phyloP scores from a whole-genome alignment of 2,329 filamentous ascomycete genomes.

The Parafenestella ontariensis region DNA sequence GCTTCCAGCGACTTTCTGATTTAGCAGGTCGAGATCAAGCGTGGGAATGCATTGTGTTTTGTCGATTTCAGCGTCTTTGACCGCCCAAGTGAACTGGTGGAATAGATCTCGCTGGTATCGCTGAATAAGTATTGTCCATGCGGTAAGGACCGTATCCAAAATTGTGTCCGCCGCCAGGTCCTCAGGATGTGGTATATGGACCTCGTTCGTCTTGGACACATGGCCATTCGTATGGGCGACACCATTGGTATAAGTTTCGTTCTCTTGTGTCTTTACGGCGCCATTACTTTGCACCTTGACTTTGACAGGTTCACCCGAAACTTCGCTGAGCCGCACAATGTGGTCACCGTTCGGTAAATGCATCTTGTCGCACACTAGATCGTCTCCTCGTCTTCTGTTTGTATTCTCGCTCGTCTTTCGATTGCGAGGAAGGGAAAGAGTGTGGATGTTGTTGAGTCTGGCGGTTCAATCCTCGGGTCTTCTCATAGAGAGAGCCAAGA shows the following conservation, averaged over 20 bases:
- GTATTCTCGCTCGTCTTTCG: constrained; percentile 1
- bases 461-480: constrained; percentile 19
- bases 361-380: constrained; percentile 18
- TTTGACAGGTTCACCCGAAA: constrained; percentile 19
- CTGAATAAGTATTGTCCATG: constrained; percentile 40
- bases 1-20: constrained; percentile 17
- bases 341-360: constrained; percentile 30
- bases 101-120: constrained; percentile 44
- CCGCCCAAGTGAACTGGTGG: constrained; percentile 39
- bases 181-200: constrained; percentile 18
- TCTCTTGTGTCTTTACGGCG: constrained; percentile 10
- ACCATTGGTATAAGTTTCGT: constrained; percentile 12
- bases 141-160: constrained; percentile 36
- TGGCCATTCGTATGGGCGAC: constrained; percentile 8
- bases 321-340: constrained; percentile 20
- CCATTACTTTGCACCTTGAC: constrained; percentile 22
- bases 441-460: constrained; percentile 11
- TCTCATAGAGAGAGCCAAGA: constrained; percentile 34
- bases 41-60: constrained; percentile 25
- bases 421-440: constrained; percentile 5
- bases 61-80: constrained; percentile 16
- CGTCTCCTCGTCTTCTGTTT: constrained; percentile 5
- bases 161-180: constrained; percentile 14
- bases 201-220: constrained; percentile 19
- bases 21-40: constrained; percentile 23